These are phyloP conservation scores for Epichloe hybrida DNA, from an alignment of 2,329 filamentous ascomycete genomes.

Conservation along the genomic window DNA sequence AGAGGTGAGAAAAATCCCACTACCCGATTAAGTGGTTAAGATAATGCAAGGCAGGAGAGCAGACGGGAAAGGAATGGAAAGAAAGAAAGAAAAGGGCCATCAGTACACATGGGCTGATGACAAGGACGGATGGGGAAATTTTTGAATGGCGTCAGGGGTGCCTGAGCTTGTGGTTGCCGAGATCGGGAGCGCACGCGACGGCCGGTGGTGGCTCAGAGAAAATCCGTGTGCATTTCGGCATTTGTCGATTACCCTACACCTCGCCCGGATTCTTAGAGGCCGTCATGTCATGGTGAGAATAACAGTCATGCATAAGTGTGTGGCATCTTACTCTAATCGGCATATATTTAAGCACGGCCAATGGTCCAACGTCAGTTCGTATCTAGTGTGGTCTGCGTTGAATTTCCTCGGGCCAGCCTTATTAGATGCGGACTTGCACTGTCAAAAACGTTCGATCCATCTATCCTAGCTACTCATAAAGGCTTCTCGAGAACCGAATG, in stretches of 20 bases:
- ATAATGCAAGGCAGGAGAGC: not conserved
- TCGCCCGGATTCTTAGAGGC: no score
- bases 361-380: no score
- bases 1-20: not conserved
- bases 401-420: not conserved
- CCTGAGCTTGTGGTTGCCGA: constrained; percentile 7
- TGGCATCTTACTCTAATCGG: no score
- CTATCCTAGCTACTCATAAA: not conserved
- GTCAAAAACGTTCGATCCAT: not conserved
- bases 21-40: not conserved
- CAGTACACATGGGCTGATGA: not conserved
- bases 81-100: not conserved
- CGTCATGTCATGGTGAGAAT: not conserved
- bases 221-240: no score
- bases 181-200: constrained; percentile 6
- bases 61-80: not conserved
- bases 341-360: no score
- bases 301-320: no score
- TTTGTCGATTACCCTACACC: not conserved
- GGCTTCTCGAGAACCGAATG: not conserved
- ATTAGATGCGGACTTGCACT: not conserved
- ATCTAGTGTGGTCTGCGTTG: no score
- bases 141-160: constrained; percentile 2
- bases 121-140: constrained; percentile 5
- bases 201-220: not conserved